Base-by-base conservation (phyloP, 371 early-diverging fungal genomes). In the Saksenaea vasiformis region DNA sequence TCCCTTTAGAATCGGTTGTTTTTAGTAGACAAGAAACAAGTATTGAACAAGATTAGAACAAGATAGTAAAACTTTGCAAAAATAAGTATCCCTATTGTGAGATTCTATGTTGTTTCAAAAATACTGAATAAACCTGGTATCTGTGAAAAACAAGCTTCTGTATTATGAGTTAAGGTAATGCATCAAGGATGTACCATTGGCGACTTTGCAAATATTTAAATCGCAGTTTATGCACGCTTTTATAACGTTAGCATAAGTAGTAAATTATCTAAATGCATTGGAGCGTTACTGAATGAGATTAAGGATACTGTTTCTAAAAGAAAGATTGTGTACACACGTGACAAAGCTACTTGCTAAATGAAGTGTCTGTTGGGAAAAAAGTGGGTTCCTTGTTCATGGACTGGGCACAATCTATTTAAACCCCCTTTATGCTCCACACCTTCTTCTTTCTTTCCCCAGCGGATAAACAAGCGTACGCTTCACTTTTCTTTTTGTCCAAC, bases 1-100 rank as follows among this genome's bases (percentile, higher is more conserved):
- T 47, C 11, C 22, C 22, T 47, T 47, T 17, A 47, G 51, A 22
- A 22, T 47, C 51, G 22, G 22, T 31, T 39, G 22, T 47, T 47
- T 19, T 47, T 44, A 19, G 51, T 22, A 47, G 51, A 47, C 51
- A 47, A 47, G 22, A 47, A 47, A 47, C 51, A 47, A 47, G 51
- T 47, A 47, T 47, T 47, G 51, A 47, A 47, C 51, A 47, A 47
- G 51, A 47, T 47, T 41, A 4, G 9, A 47, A 22, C 51, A n/a
- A 22, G 51, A 22, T 47, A 22, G 10, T 22, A 22, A 47, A 47
- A 47, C 51, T 47, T 47, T 19, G 51, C 51, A 47, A 47, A 47
- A 47, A 22, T 47, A 47, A 47, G 22, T 22, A 47, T 47, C 22
- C 22, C 51, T 17, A 1, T 41, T 14, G 19, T 41, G 19, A 47